Conservation (phyloP, 2,329 filamentous ascomycete genomes). For the Metarhizium humberi region DNA sequence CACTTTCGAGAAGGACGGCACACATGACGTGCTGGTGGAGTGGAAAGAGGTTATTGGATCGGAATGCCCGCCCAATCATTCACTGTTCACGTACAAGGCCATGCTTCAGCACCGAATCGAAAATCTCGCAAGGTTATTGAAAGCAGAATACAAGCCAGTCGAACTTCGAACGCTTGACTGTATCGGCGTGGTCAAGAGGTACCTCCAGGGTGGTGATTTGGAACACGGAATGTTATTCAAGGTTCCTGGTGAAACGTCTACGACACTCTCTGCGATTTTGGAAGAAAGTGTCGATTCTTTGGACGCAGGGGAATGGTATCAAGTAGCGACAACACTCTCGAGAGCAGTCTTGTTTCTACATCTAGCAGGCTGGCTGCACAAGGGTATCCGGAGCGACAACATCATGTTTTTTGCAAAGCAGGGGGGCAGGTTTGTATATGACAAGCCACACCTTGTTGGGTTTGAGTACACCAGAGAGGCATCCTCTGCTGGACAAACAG, state of each 20-base stretch:
- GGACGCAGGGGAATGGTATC: background rate
- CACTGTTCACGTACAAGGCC: background rate
- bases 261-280: background rate
- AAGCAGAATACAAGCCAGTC: background rate
- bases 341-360: background rate
- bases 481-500: background rate
- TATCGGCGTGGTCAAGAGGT: background rate
- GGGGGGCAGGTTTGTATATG: background rate
- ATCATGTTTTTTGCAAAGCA: background rate
- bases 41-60: background rate
- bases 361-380: background rate
- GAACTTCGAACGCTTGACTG: background rate
- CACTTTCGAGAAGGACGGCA: background rate
- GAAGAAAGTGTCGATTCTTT: background rate
- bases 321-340: background rate
- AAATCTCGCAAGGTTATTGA: background rate
- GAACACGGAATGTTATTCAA: background rate
- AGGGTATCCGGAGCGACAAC: background rate
- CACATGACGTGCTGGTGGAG: background rate
- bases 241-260: background rate
- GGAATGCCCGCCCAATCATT: background rate
- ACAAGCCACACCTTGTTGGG: background rate
- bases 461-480: background rate
- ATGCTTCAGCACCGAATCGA: background rate
- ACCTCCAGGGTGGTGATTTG: background rate